Percentiles rank a stretch among this genome's conserved stretches.
Conservation (phyloP, 2,329 filamentous ascomycete species). For the Coleophoma cylindrospora region DNA sequence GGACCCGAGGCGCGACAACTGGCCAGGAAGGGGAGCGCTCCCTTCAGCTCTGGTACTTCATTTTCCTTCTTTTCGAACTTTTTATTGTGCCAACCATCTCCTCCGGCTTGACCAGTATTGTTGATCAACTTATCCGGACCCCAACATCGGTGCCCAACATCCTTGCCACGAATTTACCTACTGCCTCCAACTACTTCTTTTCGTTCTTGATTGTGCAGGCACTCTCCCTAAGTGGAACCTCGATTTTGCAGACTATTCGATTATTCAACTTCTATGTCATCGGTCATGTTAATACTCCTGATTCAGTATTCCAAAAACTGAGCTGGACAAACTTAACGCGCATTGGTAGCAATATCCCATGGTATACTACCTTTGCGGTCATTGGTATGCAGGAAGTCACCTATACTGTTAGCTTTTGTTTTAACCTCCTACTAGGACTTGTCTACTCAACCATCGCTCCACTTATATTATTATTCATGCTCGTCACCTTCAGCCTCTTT, state of each 20-base stretch:
- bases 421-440: slow-evolving; percentile 40
- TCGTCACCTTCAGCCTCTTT: slow-evolving; percentile 81
- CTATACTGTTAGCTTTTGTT: slow-evolving; percentile 1
- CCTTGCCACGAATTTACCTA: slow-evolving; percentile 19
- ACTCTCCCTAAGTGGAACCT: slow-evolving; percentile 3
- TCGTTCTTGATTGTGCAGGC: slow-evolving; percentile 20
- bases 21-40: slow-evolving; percentile 17
- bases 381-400: slow-evolving; percentile 4
- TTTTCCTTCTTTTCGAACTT: slow-evolving; percentile 18
- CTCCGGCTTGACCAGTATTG: slow-evolving; percentile 21
- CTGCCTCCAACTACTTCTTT: slow-evolving; percentile 21
- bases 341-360: slow-evolving; percentile 14
- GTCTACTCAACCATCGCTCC: slow-evolving; percentile 85
- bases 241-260: slow-evolving; percentile 7
- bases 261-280: slow-evolving; percentile 7
- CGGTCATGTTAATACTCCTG: slow-evolving; percentile 13
- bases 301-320: slow-evolving; percentile 12
- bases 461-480: slow-evolving; percentile 82
- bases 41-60: slow-evolving; percentile 20
- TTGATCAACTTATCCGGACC: slow-evolving; percentile 15
- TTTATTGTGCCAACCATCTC: slow-evolving; percentile 20
- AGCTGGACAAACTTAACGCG: slow-evolving; percentile 13
- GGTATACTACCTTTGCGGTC: slow-evolving; percentile 14
- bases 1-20: slow-evolving; percentile 17
- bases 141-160: slow-evolving; percentile 14